These are phyloP conservation scores for Yamadazyma atmosphaerica DNA, from an alignment of 1,139 yeast species.

Conservation along the genomic window DNA sequence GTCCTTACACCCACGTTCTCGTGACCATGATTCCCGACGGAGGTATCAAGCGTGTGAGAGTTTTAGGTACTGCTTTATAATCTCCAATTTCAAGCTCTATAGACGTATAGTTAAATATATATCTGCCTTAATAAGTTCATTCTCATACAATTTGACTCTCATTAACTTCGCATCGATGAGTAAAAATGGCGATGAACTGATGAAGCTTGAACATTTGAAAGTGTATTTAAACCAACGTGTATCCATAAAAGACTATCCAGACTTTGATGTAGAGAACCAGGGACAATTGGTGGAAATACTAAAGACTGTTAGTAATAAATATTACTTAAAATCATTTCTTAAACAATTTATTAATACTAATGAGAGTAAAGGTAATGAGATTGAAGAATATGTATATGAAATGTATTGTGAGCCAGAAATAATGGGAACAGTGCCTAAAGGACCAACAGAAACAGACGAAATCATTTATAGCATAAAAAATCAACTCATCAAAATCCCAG, in stretches of 20 bases:
- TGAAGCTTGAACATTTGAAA: slow-evolving; percentile 1
- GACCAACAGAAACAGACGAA: slow-evolving; percentile 48
- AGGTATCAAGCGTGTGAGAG: slow-evolving; percentile 87
- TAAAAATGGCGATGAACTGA: slow-evolving; percentile 1
- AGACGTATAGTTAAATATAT: too few species aligned
- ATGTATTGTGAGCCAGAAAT: slow-evolving; percentile 39
- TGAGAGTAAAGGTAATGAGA: slow-evolving; percentile 29
- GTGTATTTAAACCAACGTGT: slow-evolving; percentile 14
- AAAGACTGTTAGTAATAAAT: slow-evolving; percentile 34
- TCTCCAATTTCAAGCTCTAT: too few species aligned
- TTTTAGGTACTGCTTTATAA: slow-evolving; percentile 57
- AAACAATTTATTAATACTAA: slow-evolving; percentile 37
- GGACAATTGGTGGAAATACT: slow-evolving; percentile 7
- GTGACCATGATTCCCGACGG: slow-evolving; percentile 92
- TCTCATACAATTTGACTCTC: not conserved
- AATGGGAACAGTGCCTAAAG: slow-evolving; percentile 37
- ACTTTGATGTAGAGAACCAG: slow-evolving; percentile 9
- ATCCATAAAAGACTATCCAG: slow-evolving; percentile 10
- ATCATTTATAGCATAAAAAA: slow-evolving; percentile 44
- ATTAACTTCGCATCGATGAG: not conserved
- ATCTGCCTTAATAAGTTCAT: too few species aligned
- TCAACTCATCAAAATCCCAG: slow-evolving; percentile 45
- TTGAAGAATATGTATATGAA: slow-evolving; percentile 53
- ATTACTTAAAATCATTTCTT: slow-evolving; percentile 50
- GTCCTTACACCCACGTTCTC: slow-evolving; percentile 62